Percentiles rank a stretch among this genome's conserved stretches.
These are phyloP conservation scores for Eutrema japonicum DNA, from an alignment of 345 rosid species.

Conservation along the genomic window DNA sequence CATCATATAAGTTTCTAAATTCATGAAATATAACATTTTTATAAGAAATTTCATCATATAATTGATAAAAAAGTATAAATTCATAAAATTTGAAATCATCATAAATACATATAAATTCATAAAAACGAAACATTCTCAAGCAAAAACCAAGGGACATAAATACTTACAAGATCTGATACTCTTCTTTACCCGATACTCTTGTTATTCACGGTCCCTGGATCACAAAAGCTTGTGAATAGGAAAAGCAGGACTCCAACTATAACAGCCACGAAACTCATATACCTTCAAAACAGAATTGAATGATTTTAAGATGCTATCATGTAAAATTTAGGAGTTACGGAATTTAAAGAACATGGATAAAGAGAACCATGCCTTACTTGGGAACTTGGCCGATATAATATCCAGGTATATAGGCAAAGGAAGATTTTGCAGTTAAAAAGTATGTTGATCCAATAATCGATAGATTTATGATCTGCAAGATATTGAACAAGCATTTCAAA, in stretches of 20 bases:
- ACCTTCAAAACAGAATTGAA: slow-evolving; percentile 54
- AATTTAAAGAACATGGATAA: neutral
- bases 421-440: slow-evolving; percentile 62
- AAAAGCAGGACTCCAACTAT: slow-evolving; percentile 72
- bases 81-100: too few relatives aligned
- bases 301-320: neutral
- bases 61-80: too few relatives aligned
- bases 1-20: too few relatives aligned
- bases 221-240: slow-evolving; percentile 80
- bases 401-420: slow-evolving; percentile 48
- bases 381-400: slow-evolving; percentile 48
- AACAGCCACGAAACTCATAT: slow-evolving; percentile 68
- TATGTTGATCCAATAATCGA: slow-evolving; percentile 72
- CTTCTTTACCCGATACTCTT: too few relatives aligned
- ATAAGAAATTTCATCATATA: too few relatives aligned
- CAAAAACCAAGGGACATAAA: too few relatives aligned
- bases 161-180: too few relatives aligned
- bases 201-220: slow-evolving; percentile 71
- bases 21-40: too few relatives aligned
- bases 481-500: neutral
- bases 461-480: slow-evolving; percentile 69
- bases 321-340: neutral
- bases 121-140: too few relatives aligned
- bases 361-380: slow-evolving; percentile 50
- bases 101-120: too few relatives aligned